Evolutionary conservation across 2,329 filamentous ascomycete genomes (phyloP), one percentile per base, ranked within the genome.

Genomic region (Trichoderma semiorbis): DNA sequence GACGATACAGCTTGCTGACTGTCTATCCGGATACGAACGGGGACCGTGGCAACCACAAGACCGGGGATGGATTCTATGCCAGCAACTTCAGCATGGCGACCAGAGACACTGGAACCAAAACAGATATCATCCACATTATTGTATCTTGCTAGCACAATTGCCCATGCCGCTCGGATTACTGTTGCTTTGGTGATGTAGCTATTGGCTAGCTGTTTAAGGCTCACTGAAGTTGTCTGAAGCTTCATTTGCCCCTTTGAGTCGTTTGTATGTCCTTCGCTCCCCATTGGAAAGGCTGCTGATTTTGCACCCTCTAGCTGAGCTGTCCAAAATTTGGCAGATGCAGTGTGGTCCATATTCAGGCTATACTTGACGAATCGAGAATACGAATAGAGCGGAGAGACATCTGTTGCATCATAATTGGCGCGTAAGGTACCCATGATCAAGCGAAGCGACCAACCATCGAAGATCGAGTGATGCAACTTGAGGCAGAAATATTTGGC

Each of bases 31-130:
- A 72, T 26, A 7, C 70, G 70, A 18, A 72, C 39, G 7, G 70
- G 70, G 21, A 72, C 70, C 21, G 64, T 72, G 11, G 70, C 34
- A 5, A 55, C 55, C 12, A 69, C 61, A 7, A 58, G 57, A 21
- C 70, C 70, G 10, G 70, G 63, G 2, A 55, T 72, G 36, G 63
- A 39, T 5, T 62, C 70, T 53, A 72, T 39, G 30, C 64, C 70
- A 11, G 55, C 18, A 43, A 72, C 28, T 10, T 39, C 36, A 61
- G 70, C 70, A 36, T 72, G 63, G 14, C 75, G 67, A 30, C 75
- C 74, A 16, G 73, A 75, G 24, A 76, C 69, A 5, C 71, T 72
- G 1, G 73, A 70, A 3, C 76, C 78, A 28, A 77, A 78, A 18
- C 75, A 24, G 2, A 78, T 55, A n/a, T 71, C 73, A 28, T 71